Evolutionary conservation across 495 filamentous ascomycete species (phyloP).

Genomic region (Saxophila tyrrhenica): DNA sequence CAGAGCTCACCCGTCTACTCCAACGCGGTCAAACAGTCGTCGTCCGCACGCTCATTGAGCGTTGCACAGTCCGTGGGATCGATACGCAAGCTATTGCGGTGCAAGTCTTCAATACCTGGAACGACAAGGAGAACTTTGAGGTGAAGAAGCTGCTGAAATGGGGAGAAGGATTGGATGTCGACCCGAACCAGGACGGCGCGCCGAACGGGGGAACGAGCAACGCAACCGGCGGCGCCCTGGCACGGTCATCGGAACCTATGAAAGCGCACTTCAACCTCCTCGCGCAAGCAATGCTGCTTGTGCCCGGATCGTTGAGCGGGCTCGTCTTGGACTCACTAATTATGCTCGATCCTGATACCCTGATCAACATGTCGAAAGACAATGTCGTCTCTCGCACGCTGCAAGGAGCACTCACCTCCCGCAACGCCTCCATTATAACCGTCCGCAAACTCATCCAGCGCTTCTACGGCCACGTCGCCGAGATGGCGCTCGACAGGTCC

Average conservation of each 20-base stretch:
- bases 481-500: slow-evolving; percentile 56
- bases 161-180: slow-evolving; percentile 23
- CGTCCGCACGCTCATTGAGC: slow-evolving; percentile 69
- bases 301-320: slow-evolving; percentile 44
- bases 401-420: slow-evolving; percentile 53
- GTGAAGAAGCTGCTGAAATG: slow-evolving; percentile 38
- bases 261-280: slow-evolving; percentile 55
- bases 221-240: slow-evolving; percentile 2
- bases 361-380: slow-evolving; percentile 44
- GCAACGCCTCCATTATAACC: slow-evolving; percentile 44
- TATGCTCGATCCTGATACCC: slow-evolving; percentile 29
- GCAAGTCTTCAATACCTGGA: slow-evolving; percentile 48
- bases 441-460: slow-evolving; percentile 50
- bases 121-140: slow-evolving; percentile 29
- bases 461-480: slow-evolving; percentile 47
- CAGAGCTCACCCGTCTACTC: slow-evolving; percentile 57
- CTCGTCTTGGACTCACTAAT: slow-evolving; percentile 47
- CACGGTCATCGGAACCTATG: slow-evolving; percentile 26
- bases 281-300: slow-evolving; percentile 51
- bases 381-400: slow-evolving; percentile 56
- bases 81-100: slow-evolving; percentile 50
- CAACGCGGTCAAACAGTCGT: slow-evolving; percentile 64
- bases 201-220: not conserved
- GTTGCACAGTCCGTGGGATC: slow-evolving; percentile 57
- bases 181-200: slow-evolving; percentile 7